Conservation (phyloP, 345 rosid genomes). For the Pelargonium nanum region DNA sequence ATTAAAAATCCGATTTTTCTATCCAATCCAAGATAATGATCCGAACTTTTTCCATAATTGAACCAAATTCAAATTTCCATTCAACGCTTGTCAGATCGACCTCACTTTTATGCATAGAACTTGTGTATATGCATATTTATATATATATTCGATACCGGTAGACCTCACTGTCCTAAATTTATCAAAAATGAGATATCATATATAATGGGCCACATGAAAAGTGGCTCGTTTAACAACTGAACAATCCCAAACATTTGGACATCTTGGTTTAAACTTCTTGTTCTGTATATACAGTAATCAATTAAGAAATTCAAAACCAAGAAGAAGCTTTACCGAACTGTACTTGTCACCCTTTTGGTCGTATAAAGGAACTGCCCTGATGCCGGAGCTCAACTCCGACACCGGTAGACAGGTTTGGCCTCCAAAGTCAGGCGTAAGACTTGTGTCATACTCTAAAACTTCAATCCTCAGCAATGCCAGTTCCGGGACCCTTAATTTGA, state of each 20-base stretch:
- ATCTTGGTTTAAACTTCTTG: not conserved
- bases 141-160: not conserved
- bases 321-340: conserved; percentile 40
- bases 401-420: conserved; percentile 56
- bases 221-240: not conserved
- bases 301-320: conserved; percentile 29
- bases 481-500: conserved; percentile 36
- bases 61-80: no score
- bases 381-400: conserved; percentile 38
- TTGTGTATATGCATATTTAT: no score
- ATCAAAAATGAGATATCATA: not conserved
- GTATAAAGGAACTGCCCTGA: conserved; percentile 45
- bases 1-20: no score
- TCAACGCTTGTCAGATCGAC: no score
- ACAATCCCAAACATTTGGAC: not conserved
- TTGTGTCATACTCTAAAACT: conserved; percentile 41
- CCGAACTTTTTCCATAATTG: no score
- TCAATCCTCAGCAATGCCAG: conserved; percentile 33
- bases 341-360: conserved; percentile 28
- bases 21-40: no score
- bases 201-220: no score
- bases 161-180: no score
- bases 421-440: conserved; percentile 39
- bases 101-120: no score
- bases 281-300: no score